Evolutionary conservation across 768 basidiomycete genomes (phyloP).

Genomic region (Trametes punicea): DNA sequence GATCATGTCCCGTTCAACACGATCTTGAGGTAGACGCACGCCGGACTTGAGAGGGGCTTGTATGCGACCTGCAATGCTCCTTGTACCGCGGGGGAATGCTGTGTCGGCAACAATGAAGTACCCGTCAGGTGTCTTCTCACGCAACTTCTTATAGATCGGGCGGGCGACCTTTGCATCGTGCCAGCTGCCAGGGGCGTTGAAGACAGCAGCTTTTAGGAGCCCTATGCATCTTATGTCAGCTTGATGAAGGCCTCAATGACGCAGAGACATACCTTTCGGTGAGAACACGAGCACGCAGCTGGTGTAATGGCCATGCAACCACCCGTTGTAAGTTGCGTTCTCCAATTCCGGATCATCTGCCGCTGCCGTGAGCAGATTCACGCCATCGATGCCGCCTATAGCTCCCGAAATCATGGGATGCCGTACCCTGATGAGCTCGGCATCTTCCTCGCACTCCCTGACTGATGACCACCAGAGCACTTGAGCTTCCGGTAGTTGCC

Average conservation of each 20-base stretch:
- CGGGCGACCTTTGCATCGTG: slow-evolving; percentile 43
- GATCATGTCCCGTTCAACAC: slow-evolving; percentile 21
- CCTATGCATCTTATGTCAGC: slow-evolving; percentile 26
- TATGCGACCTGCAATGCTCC: slow-evolving; percentile 34
- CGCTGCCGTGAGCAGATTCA: slow-evolving; percentile 37
- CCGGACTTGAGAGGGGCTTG: slow-evolving; percentile 38
- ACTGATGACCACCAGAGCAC: slow-evolving; percentile 27
- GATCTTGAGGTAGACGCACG: slow-evolving; percentile 13
- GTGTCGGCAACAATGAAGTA: slow-evolving; percentile 45
- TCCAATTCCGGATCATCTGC: slow-evolving; percentile 40
- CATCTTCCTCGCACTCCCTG: slow-evolving; percentile 30
- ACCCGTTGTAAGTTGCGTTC: slow-evolving; percentile 47
- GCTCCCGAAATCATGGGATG: slow-evolving; percentile 36
- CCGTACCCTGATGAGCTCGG: slow-evolving; percentile 27
- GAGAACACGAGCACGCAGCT: slow-evolving; percentile 39
- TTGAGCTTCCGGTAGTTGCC: slow-evolving; percentile 28
- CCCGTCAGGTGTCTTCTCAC: slow-evolving; percentile 34
- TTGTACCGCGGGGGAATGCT: slow-evolving; percentile 41
- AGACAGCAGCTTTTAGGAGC: slow-evolving; percentile 31
- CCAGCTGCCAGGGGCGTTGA: slow-evolving; percentile 48
- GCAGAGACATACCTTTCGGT: slow-evolving; percentile 25
- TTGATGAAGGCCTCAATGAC: background rate
- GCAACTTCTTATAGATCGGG: slow-evolving; percentile 37
- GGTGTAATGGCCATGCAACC: slow-evolving; percentile 39
- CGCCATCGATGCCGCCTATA: slow-evolving; percentile 42